Conservation (phyloP, 176 grass and related monocot genomes). For the Avena eriantha region DNA sequence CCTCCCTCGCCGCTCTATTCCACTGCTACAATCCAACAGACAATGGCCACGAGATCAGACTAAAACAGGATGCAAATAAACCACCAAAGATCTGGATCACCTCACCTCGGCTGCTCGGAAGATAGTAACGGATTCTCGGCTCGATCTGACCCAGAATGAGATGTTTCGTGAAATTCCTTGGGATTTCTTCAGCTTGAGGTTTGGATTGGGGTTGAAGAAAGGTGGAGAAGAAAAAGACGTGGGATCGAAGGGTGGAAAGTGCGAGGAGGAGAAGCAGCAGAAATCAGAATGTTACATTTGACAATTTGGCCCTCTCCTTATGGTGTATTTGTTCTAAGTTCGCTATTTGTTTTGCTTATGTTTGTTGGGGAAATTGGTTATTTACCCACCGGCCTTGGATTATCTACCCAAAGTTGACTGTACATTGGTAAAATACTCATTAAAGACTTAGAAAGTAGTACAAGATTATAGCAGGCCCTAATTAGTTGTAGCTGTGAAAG, state of each 20-base stretch:
- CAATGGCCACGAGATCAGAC: conserved; percentile 39
- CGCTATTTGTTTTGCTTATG: background rate
- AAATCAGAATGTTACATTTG: conserved; percentile 48
- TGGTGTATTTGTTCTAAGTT: background rate
- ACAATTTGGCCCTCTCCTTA: background rate
- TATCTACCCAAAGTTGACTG: too few species aligned
- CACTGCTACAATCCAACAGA: conserved; percentile 29
- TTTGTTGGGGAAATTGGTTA: too few species aligned
- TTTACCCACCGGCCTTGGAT: too few species aligned
- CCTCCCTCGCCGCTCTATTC: conserved; percentile 7
- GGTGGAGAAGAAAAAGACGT: conserved; percentile 39
- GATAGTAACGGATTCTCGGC: background rate
- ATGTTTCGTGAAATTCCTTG: background rate
- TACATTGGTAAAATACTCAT: too few species aligned
- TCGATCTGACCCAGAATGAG: conserved; percentile 30
- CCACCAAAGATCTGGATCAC: conserved; percentile 35
- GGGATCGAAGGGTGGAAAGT: conserved; percentile 51
- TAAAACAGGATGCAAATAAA: background rate
- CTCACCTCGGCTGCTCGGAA: conserved; percentile 3
- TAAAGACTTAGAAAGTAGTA: too few species aligned
- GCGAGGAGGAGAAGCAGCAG: conserved; percentile 16
- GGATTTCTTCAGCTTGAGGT: conserved; percentile 29
- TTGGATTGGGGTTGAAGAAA: conserved; percentile 63
- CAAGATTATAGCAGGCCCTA: too few species aligned
- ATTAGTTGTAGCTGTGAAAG: too few species aligned